phyloP scores from a whole-genome alignment of 345 rosid species.

The Lenwebbia sp. region DNA sequence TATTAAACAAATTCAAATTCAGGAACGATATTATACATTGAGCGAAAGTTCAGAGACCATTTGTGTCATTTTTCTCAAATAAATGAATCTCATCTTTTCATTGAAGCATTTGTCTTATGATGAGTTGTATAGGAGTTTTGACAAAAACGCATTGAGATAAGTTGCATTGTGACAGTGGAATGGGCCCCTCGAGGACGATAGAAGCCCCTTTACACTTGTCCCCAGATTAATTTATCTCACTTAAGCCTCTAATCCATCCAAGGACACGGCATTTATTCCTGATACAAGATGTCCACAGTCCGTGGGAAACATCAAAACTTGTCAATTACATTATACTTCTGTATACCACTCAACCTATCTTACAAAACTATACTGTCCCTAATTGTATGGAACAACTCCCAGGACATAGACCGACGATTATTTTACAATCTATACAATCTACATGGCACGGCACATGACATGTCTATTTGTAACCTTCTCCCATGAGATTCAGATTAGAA shows the following conservation, averaged over 20 bases:
- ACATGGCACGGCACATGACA: background rate
- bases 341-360: background rate
- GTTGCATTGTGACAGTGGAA: background rate
- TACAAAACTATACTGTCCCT: background rate
- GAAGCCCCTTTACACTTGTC: background rate
- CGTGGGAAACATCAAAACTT: background rate
- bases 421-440: background rate
- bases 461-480: background rate
- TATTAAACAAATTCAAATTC: background rate
- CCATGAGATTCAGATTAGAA: constrained; percentile 23
- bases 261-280: background rate
- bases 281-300: background rate
- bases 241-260: background rate
- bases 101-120: background rate
- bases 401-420: background rate
- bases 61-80: background rate
- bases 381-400: background rate
- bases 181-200: background rate
- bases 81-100: background rate
- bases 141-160: background rate
- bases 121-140: background rate
- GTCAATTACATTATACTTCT: background rate
- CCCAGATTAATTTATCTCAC: background rate
- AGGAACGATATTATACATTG: fast-evolving
- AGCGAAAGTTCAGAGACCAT: background rate